Evolutionary conservation across 495 filamentous ascomycete genomes (phyloP), one percentile per base, ranked within the genome.

Genomic region (Penicillium turbatum): DNA sequence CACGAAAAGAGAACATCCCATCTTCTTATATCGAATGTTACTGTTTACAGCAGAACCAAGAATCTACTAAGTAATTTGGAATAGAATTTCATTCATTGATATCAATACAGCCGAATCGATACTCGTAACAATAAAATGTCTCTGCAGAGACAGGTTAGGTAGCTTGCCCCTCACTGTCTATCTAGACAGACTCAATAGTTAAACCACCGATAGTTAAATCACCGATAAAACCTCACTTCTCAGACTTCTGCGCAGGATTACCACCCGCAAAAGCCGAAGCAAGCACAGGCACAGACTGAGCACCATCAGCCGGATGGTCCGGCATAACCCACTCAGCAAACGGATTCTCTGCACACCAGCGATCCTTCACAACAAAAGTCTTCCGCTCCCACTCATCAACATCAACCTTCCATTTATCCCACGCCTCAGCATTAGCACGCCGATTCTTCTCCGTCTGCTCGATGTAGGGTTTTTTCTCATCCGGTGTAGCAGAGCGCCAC

Each of bases 401-500:
- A 17, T 75, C 71, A 16, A 68, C 70, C 56, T 79, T 82, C 70
- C 80, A 95, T 21, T 71, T 70, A 17, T 74, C 79, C 51, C 82
- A 65, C 3, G 77, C 74, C 53, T 79, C 74, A n/a, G 72, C 74
- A 60, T 89, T 85, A 5, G 60, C 71, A 44, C 79, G 74, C 54
- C 88, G 89, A 54, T 87, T 82, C 15, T 74, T 78, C 54, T 86
- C 81, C 5, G 85, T 85, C 62, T 83, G 77, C 34, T 88, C 85
- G 49, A 89, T 72, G 59, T 88, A 97, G 24, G 89, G 91, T 63
- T 78, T 73, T 65, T 86, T 87, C 54, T 79, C 77, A 31, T 85
- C 87, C 8, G 79, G 78, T 4, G 74, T 60, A 0, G 87, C 85
- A 49, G 88, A 84, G 55, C 87, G 85, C 93, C 93, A 98, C 88